phyloP scores from a whole-genome alignment of 2,329 filamentous ascomycete genomes.

The Aspergillus tanneri region DNA sequence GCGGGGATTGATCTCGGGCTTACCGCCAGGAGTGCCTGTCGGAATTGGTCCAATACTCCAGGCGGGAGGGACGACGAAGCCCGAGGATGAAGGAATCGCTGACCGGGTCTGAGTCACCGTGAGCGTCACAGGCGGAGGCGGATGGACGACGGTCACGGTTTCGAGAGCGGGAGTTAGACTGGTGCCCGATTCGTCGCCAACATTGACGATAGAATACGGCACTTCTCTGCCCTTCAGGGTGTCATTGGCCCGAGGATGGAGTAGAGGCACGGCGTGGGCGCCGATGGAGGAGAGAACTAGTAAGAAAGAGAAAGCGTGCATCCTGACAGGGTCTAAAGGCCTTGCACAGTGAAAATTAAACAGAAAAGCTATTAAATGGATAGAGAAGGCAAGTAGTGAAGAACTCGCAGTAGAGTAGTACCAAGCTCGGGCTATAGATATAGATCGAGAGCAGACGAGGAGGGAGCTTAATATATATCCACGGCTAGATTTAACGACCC shows the following conservation, averaged over 20 bases:
- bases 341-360: slow-evolving; percentile 7
- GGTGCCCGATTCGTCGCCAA: slow-evolving; percentile 24
- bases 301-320: slow-evolving; percentile 32
- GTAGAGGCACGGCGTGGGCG: slow-evolving; percentile 30
- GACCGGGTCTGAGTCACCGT: slow-evolving; percentile 22
- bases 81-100: slow-evolving; percentile 20
- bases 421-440: background rate
- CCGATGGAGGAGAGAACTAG: slow-evolving; percentile 29
- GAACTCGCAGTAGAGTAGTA: background rate
- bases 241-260: slow-evolving; percentile 19
- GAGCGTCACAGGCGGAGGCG: slow-evolving; percentile 25
- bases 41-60: slow-evolving; percentile 1
- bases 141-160: slow-evolving; percentile 18
- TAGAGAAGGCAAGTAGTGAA: background rate
- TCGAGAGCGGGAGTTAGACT: slow-evolving; percentile 17
- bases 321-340: slow-evolving; percentile 19
- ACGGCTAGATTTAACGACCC: background rate
- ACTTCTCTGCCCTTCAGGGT: slow-evolving; percentile 27
- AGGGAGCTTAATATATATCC: slow-evolving; percentile 10
- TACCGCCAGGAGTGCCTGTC: background rate
- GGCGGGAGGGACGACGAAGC: slow-evolving; percentile 24
- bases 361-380: background rate
- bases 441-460: background rate
- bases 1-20: background rate
- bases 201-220: slow-evolving; percentile 35